These are phyloP conservation scores for Inga oerstediana DNA, from an alignment of 306 rosid genomes.

Conservation along the genomic window DNA sequence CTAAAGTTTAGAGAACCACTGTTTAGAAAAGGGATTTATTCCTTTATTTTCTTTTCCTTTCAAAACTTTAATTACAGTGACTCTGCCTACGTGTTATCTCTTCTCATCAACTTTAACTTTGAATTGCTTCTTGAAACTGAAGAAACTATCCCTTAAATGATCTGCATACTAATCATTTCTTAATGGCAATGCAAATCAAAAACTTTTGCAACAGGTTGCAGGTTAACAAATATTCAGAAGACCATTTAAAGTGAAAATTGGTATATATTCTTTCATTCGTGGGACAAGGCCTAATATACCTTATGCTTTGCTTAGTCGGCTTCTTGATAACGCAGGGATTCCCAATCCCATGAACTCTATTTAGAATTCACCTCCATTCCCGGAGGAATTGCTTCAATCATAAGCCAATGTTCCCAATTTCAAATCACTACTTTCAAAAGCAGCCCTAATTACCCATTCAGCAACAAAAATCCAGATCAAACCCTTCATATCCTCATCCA, in stretches of 20 bases:
- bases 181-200: background rate
- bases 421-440: constrained; percentile 8
- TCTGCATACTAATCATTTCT: constrained; percentile 6
- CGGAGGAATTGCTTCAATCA: constrained; percentile 52
- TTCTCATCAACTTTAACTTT: constrained; percentile 35
- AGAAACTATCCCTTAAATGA: background rate
- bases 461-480: background rate
- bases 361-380: constrained; percentile 36
- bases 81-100: constrained; percentile 38
- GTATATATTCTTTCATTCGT: constrained; percentile 49
- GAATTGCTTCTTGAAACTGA: constrained; percentile 14
- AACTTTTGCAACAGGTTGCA: constrained; percentile 30
- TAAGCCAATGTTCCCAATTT: constrained; percentile 45
- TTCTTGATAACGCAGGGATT: constrained; percentile 42
- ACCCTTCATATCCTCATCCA: background rate
- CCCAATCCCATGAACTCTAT: constrained; percentile 42
- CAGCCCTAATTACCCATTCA: background rate
- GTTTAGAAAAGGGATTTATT: constrained; percentile 43
- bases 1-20: constrained; percentile 31
- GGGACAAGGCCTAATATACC: constrained; percentile 49
- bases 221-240: constrained; percentile 13
- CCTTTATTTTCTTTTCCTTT: constrained; percentile 36
- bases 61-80: constrained; percentile 29
- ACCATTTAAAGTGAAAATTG: constrained; percentile 38
- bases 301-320: constrained; percentile 40